Conservation (phyloP, 176 grass and related monocot species). For the Tuctoria greenei region DNA sequence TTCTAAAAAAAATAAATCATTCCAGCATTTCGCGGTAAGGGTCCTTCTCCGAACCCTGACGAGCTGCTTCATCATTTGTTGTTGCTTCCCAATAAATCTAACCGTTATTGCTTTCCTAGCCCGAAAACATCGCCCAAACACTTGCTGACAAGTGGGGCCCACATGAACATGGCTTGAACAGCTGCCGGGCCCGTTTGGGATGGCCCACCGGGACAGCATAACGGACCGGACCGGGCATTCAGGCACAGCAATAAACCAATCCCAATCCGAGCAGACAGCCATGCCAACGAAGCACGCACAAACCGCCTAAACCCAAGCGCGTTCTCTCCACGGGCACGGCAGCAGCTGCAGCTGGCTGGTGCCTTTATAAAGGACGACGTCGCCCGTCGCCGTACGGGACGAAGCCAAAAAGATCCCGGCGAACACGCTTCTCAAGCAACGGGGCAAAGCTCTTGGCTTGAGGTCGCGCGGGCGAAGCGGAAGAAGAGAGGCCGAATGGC, state of each 20-base stretch:
- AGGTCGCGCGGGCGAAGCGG: neutral
- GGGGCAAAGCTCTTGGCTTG: neutral
- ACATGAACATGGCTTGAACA: neutral
- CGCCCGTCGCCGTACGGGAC: conserved; percentile 31
- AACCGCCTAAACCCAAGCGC: conserved; percentile 20
- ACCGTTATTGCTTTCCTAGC: too few relatives aligned
- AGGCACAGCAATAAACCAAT: neutral
- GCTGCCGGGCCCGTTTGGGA: neutral
- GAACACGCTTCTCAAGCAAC: neutral
- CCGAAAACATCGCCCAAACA: too few relatives aligned
- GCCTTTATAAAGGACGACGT: conserved; percentile 38
- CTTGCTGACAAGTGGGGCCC: neutral
- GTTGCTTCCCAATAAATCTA: too few relatives aligned
- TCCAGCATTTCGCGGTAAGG: too few relatives aligned
- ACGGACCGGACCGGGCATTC: neutral
- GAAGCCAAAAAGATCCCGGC: conserved; percentile 32
- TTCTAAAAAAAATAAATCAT: too few relatives aligned
- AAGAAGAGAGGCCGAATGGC: conserved; percentile 7
- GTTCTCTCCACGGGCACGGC: conserved; percentile 39
- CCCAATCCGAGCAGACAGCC: neutral
- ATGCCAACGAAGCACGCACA: conserved; percentile 43
- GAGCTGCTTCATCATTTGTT: too few relatives aligned
- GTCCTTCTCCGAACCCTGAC: too few relatives aligned
- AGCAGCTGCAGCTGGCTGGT: neutral
- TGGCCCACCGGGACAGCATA: neutral